These are phyloP conservation scores for Daldinia vernicosa DNA, from an alignment of 495 filamentous ascomycete genomes.

Conservation along the genomic window DNA sequence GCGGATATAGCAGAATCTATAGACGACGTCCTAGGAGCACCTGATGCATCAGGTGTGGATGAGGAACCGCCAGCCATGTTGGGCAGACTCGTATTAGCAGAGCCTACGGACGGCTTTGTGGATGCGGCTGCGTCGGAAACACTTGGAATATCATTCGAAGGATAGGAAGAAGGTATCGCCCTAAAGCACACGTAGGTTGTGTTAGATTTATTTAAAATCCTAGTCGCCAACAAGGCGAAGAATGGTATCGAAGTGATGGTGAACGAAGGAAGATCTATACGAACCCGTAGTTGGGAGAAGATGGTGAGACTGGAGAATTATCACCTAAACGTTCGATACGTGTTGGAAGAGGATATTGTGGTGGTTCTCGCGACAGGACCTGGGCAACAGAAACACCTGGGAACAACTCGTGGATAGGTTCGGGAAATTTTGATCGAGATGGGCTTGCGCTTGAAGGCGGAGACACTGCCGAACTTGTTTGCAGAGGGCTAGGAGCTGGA, in stretches of 20 bases:
- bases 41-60: slow-evolving; percentile 37
- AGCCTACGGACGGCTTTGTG: slow-evolving; percentile 51
- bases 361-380: slow-evolving; percentile 46
- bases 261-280: slow-evolving; percentile 7
- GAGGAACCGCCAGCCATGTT: slow-evolving; percentile 42
- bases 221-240: slow-evolving; percentile 5
- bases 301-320: slow-evolving; percentile 30
- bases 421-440: slow-evolving; percentile 49
- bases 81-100: slow-evolving; percentile 34
- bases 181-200: slow-evolving; percentile 36
- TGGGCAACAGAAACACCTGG: slow-evolving; percentile 29
- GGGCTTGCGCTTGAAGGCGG: slow-evolving; percentile 55
- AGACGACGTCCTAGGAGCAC: slow-evolving; percentile 79
- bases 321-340: slow-evolving; percentile 10
- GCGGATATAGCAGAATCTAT: slow-evolving; percentile 95
- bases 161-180: slow-evolving; percentile 42
- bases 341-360: slow-evolving; percentile 20
- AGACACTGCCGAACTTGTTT: slow-evolving; percentile 51
- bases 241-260: neutral
- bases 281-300: slow-evolving; percentile 28
- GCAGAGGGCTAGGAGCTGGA: slow-evolving; percentile 55
- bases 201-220: slow-evolving; percentile 35
- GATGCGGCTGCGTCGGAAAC: slow-evolving; percentile 49
- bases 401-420: slow-evolving; percentile 39
- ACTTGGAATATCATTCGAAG: slow-evolving; percentile 56